These are phyloP conservation scores for Furcasterigmium sp. DNA, from an alignment of 2,329 filamentous ascomycete species.

Conservation along the genomic window DNA sequence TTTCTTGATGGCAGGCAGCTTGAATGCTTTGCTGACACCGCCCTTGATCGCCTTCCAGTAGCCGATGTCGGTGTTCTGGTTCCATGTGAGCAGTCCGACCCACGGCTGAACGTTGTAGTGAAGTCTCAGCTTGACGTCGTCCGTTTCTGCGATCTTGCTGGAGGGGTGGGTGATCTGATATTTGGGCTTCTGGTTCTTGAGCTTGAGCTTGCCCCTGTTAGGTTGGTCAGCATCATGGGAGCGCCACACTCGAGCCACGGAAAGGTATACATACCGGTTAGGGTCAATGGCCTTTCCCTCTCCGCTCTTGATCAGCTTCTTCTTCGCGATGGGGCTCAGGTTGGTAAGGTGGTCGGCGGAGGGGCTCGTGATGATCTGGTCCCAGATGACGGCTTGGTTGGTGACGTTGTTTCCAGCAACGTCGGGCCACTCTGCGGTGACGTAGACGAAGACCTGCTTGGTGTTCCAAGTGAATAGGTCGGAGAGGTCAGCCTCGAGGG, in stretches of 20 bases:
- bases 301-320: slow-evolving; percentile 55
- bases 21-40: slow-evolving; percentile 60
- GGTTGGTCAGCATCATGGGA: slow-evolving; percentile 7
- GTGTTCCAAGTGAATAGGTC: slow-evolving; percentile 99
- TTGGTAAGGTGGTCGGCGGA: slow-evolving; percentile 59
- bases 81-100: slow-evolving; percentile 87
- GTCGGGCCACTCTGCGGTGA: slow-evolving; percentile 69
- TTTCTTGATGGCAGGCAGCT: slow-evolving; percentile 60
- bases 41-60: slow-evolving; percentile 61
- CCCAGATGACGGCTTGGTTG: slow-evolving; percentile 89
- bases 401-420: slow-evolving; percentile 29
- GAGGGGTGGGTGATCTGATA: slow-evolving; percentile 94
- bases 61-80: slow-evolving; percentile 49
- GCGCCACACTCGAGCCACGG: slow-evolving; percentile 10
- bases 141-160: slow-evolving; percentile 68
- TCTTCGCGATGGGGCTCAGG: slow-evolving; percentile 53
- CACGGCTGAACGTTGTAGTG: slow-evolving; percentile 98
- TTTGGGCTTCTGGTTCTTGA: slow-evolving; percentile 86
- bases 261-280: slow-evolving; percentile 38
- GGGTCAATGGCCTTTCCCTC: slow-evolving; percentile 57
- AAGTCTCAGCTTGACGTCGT: slow-evolving; percentile 71
- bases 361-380: slow-evolving; percentile 79
- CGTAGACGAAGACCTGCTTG: slow-evolving; percentile 95
- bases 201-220: slow-evolving; percentile 62
- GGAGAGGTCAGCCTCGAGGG: slow-evolving; percentile 83